A percentile compares a stretch with the other conserved stretches of the same genome.
phyloP scores from a whole-genome alignment of 179 eudicot genomes.

The Heliamphora pulchella region DNA sequence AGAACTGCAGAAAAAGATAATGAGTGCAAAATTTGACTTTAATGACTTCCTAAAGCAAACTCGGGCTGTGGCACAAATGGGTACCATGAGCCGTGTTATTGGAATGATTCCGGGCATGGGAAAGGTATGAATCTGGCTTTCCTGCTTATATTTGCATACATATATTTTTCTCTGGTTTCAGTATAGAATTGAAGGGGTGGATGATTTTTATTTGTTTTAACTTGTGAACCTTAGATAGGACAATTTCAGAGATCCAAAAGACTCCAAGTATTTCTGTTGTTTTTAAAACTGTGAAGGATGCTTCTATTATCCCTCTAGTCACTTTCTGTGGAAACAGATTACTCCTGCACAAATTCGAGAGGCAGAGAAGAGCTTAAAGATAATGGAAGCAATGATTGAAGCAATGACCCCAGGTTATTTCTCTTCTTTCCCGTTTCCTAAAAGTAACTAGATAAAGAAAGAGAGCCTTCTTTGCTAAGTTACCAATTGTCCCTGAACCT shows the following conservation, averaged over 20 bases:
- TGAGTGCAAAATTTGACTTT: conserved; percentile 92
- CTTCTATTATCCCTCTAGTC: not conserved
- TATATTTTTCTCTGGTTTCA: not conserved
- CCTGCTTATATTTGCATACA: not conserved
- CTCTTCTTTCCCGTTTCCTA: not conserved
- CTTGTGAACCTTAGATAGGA: not conserved
- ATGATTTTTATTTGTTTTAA: not conserved
- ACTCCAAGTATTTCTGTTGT: not conserved
- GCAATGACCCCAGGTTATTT: conserved; percentile 88
- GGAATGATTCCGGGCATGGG: conserved; percentile 99
- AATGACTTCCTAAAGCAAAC: conserved; percentile 97
- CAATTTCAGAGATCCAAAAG: not conserved
- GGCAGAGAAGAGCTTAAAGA: conserved; percentile 82
- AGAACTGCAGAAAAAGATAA: conserved; percentile 88
- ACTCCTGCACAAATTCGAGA: conserved; percentile 96
- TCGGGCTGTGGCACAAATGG: conserved; percentile 94
- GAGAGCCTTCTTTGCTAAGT: too few species aligned
- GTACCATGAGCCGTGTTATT: conserved; percentile 92
- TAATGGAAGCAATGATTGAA: conserved; percentile 93
- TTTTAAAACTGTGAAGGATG: too few species aligned
- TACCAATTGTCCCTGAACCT: too few species aligned
- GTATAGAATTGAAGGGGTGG: not conserved
- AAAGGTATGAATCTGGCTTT: conserved; percentile 45
- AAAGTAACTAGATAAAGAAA: too few species aligned
- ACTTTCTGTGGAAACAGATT: conserved; percentile 38